phyloP scores from a whole-genome alignment of 2,329 filamentous ascomycete species.

The Cryphonectria radicalis region DNA sequence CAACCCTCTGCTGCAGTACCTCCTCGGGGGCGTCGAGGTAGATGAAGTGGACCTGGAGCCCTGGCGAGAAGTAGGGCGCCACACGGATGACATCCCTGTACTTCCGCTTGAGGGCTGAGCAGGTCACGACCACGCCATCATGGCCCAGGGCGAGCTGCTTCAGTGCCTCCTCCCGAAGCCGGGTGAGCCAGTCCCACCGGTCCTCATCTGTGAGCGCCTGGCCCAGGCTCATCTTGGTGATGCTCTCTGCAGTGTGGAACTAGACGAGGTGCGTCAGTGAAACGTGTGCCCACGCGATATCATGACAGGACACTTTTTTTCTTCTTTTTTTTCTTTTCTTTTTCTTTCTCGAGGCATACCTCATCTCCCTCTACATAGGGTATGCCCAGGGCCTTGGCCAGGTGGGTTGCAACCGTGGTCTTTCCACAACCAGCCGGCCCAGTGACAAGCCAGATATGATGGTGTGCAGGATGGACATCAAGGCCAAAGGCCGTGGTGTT shows the following conservation, averaged over 20 bases:
- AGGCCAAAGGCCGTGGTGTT: slow-evolving; percentile 37
- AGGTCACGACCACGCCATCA: slow-evolving; percentile 88
- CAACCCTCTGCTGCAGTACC: slow-evolving; percentile 76
- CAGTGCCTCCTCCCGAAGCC: slow-evolving; percentile 71
- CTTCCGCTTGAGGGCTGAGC: slow-evolving; percentile 94
- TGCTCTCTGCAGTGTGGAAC: slow-evolving; percentile 79
- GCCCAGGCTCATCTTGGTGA: slow-evolving; percentile 87
- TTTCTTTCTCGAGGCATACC: slow-evolving; percentile 52
- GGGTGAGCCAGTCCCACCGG: slow-evolving; percentile 95
- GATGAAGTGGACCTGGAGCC: slow-evolving; percentile 86
- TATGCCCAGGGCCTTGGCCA: slow-evolving; percentile 65
- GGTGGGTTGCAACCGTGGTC: slow-evolving; percentile 71
- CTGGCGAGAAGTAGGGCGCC: slow-evolving; percentile 74
- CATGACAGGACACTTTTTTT: neutral
- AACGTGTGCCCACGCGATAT: neutral
- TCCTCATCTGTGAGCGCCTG: slow-evolving; percentile 89
- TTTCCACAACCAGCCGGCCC: slow-evolving; percentile 82
- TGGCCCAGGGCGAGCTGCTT: slow-evolving; percentile 59
- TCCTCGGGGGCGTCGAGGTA: slow-evolving; percentile 82
- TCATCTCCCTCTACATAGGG: slow-evolving; percentile 80
- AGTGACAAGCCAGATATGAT: slow-evolving; percentile 81
- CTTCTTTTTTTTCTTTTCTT: too few species aligned
- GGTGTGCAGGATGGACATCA: slow-evolving; percentile 42
- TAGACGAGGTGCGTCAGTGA: slow-evolving; percentile 38
- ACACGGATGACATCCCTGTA: slow-evolving; percentile 92